These are phyloP conservation scores for Escovopsis sp. DNA, from an alignment of 2,329 filamentous ascomycete species.

Conservation along the genomic window DNA sequence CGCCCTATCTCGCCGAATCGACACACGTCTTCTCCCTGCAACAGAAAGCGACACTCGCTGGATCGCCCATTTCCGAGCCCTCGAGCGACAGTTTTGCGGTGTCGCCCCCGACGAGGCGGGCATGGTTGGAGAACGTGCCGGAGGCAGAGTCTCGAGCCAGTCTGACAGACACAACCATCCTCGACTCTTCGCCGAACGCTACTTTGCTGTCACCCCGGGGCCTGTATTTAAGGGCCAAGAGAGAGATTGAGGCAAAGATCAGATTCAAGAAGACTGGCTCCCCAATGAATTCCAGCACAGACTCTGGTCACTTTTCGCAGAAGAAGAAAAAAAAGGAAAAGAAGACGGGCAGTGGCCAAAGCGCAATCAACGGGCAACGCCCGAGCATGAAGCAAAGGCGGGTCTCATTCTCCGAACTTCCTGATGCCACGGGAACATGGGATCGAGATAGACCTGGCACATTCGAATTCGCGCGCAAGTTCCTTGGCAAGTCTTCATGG, in stretches of 20 bases:
- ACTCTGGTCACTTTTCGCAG: background rate
- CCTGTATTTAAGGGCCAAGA: slow-evolving; percentile 11
- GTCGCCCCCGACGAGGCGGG: slow-evolving; percentile 2
- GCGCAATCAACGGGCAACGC: background rate
- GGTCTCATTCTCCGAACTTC: slow-evolving; percentile 7
- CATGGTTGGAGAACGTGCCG: background rate
- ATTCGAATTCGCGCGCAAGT: slow-evolving; percentile 16
- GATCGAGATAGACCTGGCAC: slow-evolving; percentile 18
- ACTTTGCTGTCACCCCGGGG: slow-evolving; percentile 1
- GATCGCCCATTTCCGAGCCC: slow-evolving; percentile 2
- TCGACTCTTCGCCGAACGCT: background rate
- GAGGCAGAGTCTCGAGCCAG: background rate
- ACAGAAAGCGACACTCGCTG: slow-evolving; percentile 9
- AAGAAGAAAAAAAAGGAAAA: background rate
- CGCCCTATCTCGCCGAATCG: slow-evolving; percentile 31
- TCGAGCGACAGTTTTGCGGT: slow-evolving; percentile 4
- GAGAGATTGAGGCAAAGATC: slow-evolving; percentile 11
- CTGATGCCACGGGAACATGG: slow-evolving; percentile 12
- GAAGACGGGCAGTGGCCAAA: background rate
- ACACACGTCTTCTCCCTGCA: slow-evolving; percentile 34
- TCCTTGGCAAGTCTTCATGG: slow-evolving; percentile 28
- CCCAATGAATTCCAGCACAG: background rate
- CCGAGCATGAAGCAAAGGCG: slow-evolving; percentile 5
- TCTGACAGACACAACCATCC: background rate
- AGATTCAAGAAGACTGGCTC: slow-evolving; percentile 2